phyloP scores from a whole-genome alignment of 371 early-diverging fungal genomes.

The Rhizopus stolonifer region DNA sequence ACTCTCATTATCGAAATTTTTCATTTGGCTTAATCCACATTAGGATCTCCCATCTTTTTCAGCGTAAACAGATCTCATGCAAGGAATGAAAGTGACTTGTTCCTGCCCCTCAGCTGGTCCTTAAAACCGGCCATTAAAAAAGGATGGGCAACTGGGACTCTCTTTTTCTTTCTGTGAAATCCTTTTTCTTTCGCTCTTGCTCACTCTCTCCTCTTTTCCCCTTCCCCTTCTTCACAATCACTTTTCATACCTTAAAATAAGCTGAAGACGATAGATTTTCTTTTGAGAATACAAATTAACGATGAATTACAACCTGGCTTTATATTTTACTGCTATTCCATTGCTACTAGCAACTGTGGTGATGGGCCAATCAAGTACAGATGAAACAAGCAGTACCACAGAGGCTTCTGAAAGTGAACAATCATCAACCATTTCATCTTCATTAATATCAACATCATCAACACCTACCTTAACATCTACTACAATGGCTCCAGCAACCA shows the following conservation, averaged over 20 bases:
- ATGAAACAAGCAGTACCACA: neutral
- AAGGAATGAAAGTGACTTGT: neutral
- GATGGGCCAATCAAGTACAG: constrained; percentile 1
- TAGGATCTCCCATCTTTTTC: no score
- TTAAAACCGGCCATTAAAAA: neutral
- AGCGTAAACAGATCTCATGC: neutral
- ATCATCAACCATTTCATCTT: neutral
- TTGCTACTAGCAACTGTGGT: neutral
- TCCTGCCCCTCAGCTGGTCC: neutral
- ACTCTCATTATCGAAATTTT: no score
- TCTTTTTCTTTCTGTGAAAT: neutral
- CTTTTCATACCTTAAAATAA: neutral
- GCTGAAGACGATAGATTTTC: neutral
- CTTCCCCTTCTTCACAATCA: neutral
- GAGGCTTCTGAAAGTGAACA: no score
- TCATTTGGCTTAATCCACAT: no score
- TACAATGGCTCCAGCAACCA: neutral
- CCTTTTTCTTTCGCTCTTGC: neutral
- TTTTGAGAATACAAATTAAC: neutral
- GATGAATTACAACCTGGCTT: neutral
- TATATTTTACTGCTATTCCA: neutral
- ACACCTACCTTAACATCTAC: neutral
- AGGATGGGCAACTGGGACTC: neutral
- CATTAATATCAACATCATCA: neutral
- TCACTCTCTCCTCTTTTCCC: neutral